Conservation (phyloP, 345 rosid species). For the Sapria himalayana region DNA sequence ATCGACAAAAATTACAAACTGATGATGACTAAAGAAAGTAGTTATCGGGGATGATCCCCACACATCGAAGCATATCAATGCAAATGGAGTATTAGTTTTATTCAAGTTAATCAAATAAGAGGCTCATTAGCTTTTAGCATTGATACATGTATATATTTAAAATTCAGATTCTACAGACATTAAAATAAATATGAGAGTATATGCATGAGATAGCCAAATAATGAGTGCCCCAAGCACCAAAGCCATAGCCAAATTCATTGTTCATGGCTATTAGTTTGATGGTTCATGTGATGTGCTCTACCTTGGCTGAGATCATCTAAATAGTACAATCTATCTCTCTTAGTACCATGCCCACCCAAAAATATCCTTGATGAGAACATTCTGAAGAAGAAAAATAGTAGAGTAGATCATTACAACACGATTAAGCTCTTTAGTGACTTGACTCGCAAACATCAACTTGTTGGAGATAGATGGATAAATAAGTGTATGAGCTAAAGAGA, state of each 20-base stretch:
- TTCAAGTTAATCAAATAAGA: background rate
- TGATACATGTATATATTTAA: background rate
- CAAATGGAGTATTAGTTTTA: background rate
- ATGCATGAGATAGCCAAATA: background rate
- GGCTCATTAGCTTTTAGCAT: background rate
- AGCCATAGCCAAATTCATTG: background rate
- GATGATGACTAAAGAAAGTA: fast-evolving
- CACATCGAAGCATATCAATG: background rate
- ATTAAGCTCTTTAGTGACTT: background rate
- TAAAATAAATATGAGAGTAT: background rate
- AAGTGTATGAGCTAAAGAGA: too few species aligned
- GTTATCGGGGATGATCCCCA: background rate
- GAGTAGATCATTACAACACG: too few species aligned
- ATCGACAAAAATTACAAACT: constrained; percentile 1
- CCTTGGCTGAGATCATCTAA: background rate
- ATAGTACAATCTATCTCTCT: background rate
- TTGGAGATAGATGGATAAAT: background rate
- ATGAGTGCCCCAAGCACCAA: background rate
- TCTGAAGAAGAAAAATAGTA: too few species aligned
- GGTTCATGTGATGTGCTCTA: background rate
- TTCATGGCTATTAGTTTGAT: background rate
- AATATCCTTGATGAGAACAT: too few species aligned
- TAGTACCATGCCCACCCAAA: too few species aligned
- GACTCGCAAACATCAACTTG: background rate
- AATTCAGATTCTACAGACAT: background rate